Evolutionary conservation across 2,329 filamentous ascomycete genomes (phyloP), one percentile per base, ranked within the genome.

Genomic region (Juglanconis oblonga): DNA sequence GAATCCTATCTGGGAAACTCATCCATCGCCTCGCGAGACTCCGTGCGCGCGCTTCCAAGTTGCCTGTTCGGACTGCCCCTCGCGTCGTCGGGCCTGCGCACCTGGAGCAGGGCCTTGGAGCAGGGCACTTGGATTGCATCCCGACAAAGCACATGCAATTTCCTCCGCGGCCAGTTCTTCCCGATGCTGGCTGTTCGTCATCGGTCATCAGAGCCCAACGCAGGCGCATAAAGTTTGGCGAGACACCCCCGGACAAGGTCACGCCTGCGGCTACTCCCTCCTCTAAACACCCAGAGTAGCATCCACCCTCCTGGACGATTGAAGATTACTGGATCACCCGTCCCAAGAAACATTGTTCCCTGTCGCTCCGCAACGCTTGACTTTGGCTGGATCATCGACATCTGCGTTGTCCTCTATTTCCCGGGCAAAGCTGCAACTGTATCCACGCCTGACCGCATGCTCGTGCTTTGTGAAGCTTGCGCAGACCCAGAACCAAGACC

Each of bases 231-330:
- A 36, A 56, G 24, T 9, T 14, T 8, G 6, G 33, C 42, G 45
- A 55, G 17, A 29, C 44, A 48, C 36, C 44, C 33, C 53, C 24
- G 31, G 48, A 17, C 54, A 58, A 61, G 59, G 59, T 61, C 59
- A 61, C 59, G 59, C 59, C 59, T 58, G 44, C 44, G 44, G 45
- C 59, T 49, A n/a, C 36, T 54, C 48, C 54, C 53, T 42, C 40
- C 44, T 35, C 44, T 35, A 50, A 33, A 32, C 51, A 36, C 35
- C 55, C 52, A 48, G 48, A 49, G 58, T 60, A 42, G 49, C 40
- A 60, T 49, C 35, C 49, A n/a, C 48, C 52, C 57, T 53, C 40
- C 51, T 55, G 33, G 47, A 60, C 7, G 33, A 40, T 56, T 55
- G 8, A 11, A 4, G 44, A n/a, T 4, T 45, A 35, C 50, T 53